Conservation (phyloP, 495 filamentous ascomycete genomes). For the Hyaloscypha finlandica region DNA sequence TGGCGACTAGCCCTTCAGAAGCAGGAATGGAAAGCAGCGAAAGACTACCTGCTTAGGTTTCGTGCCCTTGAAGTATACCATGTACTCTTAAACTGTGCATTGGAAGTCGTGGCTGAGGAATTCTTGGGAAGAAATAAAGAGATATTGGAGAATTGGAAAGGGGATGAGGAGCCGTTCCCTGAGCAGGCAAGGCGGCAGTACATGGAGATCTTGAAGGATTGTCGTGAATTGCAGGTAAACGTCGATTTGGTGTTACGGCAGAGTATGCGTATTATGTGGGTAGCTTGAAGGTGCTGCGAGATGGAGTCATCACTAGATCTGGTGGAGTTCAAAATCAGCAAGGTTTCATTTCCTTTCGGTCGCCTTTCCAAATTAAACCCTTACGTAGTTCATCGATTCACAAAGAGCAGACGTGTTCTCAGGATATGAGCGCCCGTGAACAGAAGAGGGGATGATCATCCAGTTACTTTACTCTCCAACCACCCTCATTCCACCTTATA, state of each 20-base stretch:
- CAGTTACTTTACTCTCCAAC: too few relatives aligned
- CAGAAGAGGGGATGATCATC: too few relatives aligned
- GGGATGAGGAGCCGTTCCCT: background rate
- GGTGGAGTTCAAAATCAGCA: background rate
- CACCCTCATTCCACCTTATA: too few relatives aligned
- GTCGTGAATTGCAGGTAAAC: background rate
- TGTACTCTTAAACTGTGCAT: background rate
- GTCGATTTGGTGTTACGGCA: background rate
- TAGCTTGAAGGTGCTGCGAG: background rate
- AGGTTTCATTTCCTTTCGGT: too few relatives aligned
- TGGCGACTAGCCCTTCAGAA: slow-evolving; percentile 8
- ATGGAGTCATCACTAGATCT: background rate
- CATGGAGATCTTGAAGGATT: slow-evolving; percentile 1
- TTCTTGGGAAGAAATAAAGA: background rate
- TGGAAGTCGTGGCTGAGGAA: slow-evolving; percentile 5
- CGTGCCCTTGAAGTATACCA: background rate
- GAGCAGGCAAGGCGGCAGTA: background rate
- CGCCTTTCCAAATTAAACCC: too few relatives aligned
- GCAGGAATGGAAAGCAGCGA: slow-evolving; percentile 1
- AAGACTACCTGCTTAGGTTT: slow-evolving; percentile 2
- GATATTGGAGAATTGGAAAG: background rate
- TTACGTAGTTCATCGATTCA: too few relatives aligned
- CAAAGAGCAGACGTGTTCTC: too few relatives aligned
- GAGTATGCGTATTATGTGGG: background rate
- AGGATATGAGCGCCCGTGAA: too few relatives aligned